Conservation (phyloP, 2,329 filamentous ascomycete species). For the Aspergillus sp. region DNA sequence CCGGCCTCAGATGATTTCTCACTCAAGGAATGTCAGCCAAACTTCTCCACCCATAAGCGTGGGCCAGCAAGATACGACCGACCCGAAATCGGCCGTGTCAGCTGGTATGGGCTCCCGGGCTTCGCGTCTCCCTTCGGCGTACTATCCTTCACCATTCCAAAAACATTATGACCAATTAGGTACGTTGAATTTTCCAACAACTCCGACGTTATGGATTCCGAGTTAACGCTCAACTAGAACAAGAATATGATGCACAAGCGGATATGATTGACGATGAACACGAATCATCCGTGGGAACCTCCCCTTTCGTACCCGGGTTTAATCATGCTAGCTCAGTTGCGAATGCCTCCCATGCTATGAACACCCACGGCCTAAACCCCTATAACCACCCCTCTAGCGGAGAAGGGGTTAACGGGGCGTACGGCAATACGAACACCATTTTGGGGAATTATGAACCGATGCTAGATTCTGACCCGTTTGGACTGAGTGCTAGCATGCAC, state of each 20-base stretch:
- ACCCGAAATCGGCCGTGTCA: constrained; percentile 34
- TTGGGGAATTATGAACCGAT: constrained; percentile 79
- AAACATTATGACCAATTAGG: constrained; percentile 95
- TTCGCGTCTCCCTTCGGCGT: constrained; percentile 51
- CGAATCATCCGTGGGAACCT: constrained; percentile 67
- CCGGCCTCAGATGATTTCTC: constrained; percentile 48
- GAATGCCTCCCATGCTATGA: constrained; percentile 40
- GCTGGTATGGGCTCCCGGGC: constrained; percentile 28
- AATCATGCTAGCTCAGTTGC: constrained; percentile 43
- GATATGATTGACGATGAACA: constrained; percentile 85
- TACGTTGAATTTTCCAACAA: constrained; percentile 59
- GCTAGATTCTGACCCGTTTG: constrained; percentile 90
- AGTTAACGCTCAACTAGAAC: constrained; percentile 64
- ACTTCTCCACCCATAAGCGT: constrained; percentile 36
- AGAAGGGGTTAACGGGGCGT: constrained; percentile 40
- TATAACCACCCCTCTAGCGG: constrained; percentile 38
- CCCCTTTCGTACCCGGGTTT: constrained; percentile 62
- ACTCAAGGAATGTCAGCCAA: constrained; percentile 36
- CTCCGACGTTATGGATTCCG: background rate
- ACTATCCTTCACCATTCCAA: constrained; percentile 85
- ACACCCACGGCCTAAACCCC: constrained; percentile 44
- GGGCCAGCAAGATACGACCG: constrained; percentile 37
- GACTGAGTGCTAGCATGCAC: constrained; percentile 90
- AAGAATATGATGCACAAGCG: constrained; percentile 90
- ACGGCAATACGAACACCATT: constrained; percentile 51